Base-by-base conservation (phyloP, 2,329 filamentous ascomycete species). In the Neonectria ditissima region DNA sequence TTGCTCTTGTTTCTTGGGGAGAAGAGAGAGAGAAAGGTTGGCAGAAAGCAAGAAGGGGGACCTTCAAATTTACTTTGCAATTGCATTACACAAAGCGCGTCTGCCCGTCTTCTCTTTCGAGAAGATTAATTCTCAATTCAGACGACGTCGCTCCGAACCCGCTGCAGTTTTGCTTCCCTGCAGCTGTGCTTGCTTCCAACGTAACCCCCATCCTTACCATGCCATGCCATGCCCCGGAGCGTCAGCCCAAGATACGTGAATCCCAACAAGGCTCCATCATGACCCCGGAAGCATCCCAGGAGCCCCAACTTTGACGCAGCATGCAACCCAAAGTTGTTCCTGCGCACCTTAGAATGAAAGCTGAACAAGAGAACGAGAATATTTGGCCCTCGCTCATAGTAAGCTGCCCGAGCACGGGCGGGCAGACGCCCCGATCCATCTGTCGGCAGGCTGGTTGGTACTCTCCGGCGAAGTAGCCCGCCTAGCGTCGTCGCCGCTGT, bases 401-500 rank as follows among this genome's bases (percentile, higher is more conserved):
- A 37, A 32, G 30, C 13, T 14, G 34, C 34, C 9, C 37, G 24
- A 26, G 24, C 24, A 26, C 24, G 24, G 24, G n/a, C 24, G 24
- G 24, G n/a, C 37, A 41, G n/a, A 9, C 37, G 37, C 37, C 34
- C 34, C n/a, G n/a, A n/a, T n/a, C n/a, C 39, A 20, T 20, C 41
- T 20, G 39, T 41, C 39, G 39, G 24, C 39, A 22, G 44, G 65
- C 22, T 47, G 24, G 22, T 7, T n/a, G 53, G 30, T 72, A 72
- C 69, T 60, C 69, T 47, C 41, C 28, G 20, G 34, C 64, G 47
- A 72, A 58, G 69, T 71, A 66, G 26, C 28, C 26, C 30, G 43
- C 55, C 56, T 68, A 57, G 66, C 69, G 52, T 37, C 51, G 18
- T 39, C 52, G 58, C 41, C 20, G 48, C 45, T 30, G 51, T 41